Percentiles rank a stretch among this genome's conserved stretches.
Conservation (phyloP, 768 basidiomycete species). For the Termitomyces titanicus region DNA sequence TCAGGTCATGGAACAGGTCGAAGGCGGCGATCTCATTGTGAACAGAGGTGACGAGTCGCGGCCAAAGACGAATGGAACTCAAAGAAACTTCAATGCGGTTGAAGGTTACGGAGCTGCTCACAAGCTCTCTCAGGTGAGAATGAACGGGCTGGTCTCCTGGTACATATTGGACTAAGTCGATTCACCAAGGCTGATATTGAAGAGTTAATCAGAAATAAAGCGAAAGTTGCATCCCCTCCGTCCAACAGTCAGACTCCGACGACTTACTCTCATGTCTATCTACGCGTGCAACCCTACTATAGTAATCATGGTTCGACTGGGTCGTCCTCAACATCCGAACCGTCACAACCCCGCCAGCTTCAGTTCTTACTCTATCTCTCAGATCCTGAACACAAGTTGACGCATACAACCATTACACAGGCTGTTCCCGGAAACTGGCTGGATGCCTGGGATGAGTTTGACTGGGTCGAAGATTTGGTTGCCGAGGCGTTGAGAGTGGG, state of each 20-base stretch:
- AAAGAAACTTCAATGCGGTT: slow-evolving; percentile 75
- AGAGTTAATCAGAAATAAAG: slow-evolving; percentile 66
- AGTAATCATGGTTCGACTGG: slow-evolving; percentile 39
- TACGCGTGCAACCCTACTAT: slow-evolving; percentile 89
- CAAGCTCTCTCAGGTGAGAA: slow-evolving; percentile 75
- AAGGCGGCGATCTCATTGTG: slow-evolving; percentile 87
- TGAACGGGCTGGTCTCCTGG: slow-evolving; percentile 5
- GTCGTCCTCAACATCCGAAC: slow-evolving; percentile 22
- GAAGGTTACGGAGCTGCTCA: slow-evolving; percentile 82
- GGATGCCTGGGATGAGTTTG: slow-evolving; percentile 84
- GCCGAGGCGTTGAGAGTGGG: slow-evolving; percentile 83
- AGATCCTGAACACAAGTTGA: slow-evolving; percentile 79
- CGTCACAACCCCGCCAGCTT: slow-evolving; percentile 46
- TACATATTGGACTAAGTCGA: background rate
- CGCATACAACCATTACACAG: slow-evolving; percentile 79
- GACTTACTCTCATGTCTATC: slow-evolving; percentile 86
- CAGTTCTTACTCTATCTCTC: slow-evolving; percentile 69
- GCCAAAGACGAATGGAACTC: slow-evolving; percentile 53
- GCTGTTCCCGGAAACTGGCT: slow-evolving; percentile 84
- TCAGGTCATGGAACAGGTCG: slow-evolving; percentile 91
- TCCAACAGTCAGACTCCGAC: slow-evolving; percentile 47
- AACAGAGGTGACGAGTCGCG: slow-evolving; percentile 78
- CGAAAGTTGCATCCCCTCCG: slow-evolving; percentile 28
- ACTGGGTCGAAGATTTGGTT: slow-evolving; percentile 95
- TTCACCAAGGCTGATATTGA: slow-evolving; percentile 66